Base-by-base conservation (phyloP, 1,139 yeast species). In the Geotrichum siamense region DNA sequence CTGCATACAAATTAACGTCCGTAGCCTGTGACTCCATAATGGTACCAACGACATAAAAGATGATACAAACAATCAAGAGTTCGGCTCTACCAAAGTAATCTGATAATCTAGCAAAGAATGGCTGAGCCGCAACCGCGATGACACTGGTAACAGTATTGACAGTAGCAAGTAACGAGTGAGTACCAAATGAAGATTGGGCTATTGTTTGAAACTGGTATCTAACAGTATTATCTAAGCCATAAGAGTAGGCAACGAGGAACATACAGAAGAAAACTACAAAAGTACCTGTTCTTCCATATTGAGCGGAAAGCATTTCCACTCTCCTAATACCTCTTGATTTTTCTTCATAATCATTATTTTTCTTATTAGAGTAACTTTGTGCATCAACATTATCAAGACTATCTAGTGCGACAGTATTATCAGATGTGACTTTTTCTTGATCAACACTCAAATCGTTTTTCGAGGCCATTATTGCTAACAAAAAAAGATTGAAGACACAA, bases 71-170 rank as follows among this genome's bases (percentile, higher is more conserved):
- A 23, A 75, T 39, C 39, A 78, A 64, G 48, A 81, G 62, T 52
- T 76, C 78, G 37, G 78, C 60, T 56, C 93, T 75, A 30, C 91
- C 91, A 58, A 79, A 80, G 19, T 75, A 70, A 62, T 82, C 89
- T 2, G 84, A 73, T 34, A 81, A 64, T 55, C 87, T 70, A 5
- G 91, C 89, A 50, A 71, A 79, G 15, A 78, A 69, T 2, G 84
- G 80, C 59, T 80, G 85, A 5, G 84, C 72, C 22, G 83, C 87
- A 31, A 86, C 86, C 44, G 79, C 82, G 37, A 79, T 74, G 37
- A 81, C 82, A 23, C 76, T 70, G 47, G 74, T 71, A 45, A 80
- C 74, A 26, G 78, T 82, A 49, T 74, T 74, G 44, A 82, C 75
- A 3, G 89, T 79, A 3, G 91, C 72, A 41, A 76, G 62, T 44